Evolutionary conservation across 768 basidiomycete genomes (phyloP), one percentile per base, ranked within the genome.

Genomic region (Omphalotus guepiniiformis): DNA sequence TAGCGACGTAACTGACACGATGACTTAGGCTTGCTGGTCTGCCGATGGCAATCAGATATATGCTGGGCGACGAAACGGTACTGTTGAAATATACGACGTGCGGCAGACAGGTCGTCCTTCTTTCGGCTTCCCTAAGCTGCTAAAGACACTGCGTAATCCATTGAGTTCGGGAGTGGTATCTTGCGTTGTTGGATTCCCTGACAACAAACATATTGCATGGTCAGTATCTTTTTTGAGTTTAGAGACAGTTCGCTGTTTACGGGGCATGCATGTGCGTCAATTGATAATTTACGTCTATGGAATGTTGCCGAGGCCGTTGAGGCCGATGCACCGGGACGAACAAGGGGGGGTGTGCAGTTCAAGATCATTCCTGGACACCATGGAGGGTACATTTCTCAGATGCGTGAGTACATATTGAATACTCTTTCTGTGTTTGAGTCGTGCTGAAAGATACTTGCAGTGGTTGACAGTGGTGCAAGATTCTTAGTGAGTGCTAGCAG

Each of bases 341-440:
- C 70, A 49, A 82, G 74, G 63, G 79, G 83, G 47, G 82, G 84
- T 6, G 83, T 86, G 15, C 90, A 84, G 46, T 97, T 95, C 75
- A 93, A 92, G 70, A 93, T 97, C 51, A 88, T 97, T 29, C 85
- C 93, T 9, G 95, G 94, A 0, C 95, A 96, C 68, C 91, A 96
- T 66, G 93, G 94, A 29, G 95, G 94, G 7, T 87, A 85, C 57
- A 80, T 97, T 3, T 95, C 93, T 2, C 85, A 92, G 59, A 88
- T 98, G 80, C 67, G 95, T 97, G 69, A 60, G 91, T 80, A 55
- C 58, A 41, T 34, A 49, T 39, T 42, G 35, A 42, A 28, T 50
- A 47, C 55, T 38, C 42, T 15, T 47, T 29, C 58, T 96, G 94
- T 93, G 51, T 75, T 96, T 37, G 94, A 96, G n/a, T 71, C 80